Base-by-base conservation (phyloP, 176 grass and related monocot genomes). In the Phoenix dactylifera region DNA sequence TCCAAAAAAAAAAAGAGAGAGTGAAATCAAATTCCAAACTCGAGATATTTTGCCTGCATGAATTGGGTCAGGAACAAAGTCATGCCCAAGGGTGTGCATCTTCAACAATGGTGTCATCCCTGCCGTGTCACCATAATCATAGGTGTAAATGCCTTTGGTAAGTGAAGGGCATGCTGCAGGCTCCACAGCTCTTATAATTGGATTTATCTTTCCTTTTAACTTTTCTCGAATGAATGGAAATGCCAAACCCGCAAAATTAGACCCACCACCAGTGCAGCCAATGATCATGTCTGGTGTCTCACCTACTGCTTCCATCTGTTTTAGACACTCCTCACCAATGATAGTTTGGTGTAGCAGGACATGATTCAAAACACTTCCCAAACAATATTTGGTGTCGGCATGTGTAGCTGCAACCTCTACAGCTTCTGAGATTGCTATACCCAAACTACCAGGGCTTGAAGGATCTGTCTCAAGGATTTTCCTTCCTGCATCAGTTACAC, bases 31-130 rank as follows among this genome's bases (percentile, higher is more conserved):
- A 72, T 57, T 12, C n/a, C 16, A 14, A 51, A 6, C 22, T 57
- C 7, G 1, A 44, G 35, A 52, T 59, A 24, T 19, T 28, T 1
- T 2, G 85, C 89, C 91, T 28, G 93, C 93, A 66, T 92, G 93
- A 62, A 97, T 97, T 0, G 93, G 93, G 56, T 91, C 87, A 0
- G 93, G 93, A 58, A 97, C 80, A 49, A 97, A 97, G 6, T 71
- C 78, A 52, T 97, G 93, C 5, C 93, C 87, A 24, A 97, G 93
- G 12, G 93, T 97, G 76, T 97, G 93, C 93, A 97, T 97, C 78
- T 97, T 97, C 93, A 97, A 83, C 16, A 97, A 64, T 51, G 93
- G 93, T 52, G 93, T 97, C 52, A 97, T 49, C 52, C 87, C 87
- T 1, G 81, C 78, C 0, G 87, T 91, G 57, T 97, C 93, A 30